Evolutionary conservation across 257 asterid genomes (phyloP).

Genomic region (Scutellaria baicalensis): DNA sequence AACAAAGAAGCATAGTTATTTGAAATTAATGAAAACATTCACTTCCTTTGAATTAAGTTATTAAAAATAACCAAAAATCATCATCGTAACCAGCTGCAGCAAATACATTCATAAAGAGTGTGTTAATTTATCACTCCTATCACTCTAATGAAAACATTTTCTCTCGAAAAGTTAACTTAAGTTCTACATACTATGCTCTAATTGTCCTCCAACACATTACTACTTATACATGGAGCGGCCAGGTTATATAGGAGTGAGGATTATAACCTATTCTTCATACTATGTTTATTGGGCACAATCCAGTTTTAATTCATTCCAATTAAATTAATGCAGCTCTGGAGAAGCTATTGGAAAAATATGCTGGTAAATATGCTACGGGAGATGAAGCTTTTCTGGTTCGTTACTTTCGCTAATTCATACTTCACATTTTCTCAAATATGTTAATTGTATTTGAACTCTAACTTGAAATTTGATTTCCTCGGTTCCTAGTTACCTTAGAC

Average conservation of each 20-base stretch:
- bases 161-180: no score
- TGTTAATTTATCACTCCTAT: background rate
- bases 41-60: background rate
- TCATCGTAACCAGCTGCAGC: background rate
- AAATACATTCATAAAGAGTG: background rate
- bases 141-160: no score
- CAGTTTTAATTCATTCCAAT: slow-evolving; percentile 6
- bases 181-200: no score
- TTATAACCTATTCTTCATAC: no score
- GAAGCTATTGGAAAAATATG: slow-evolving; percentile 53
- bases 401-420: slow-evolving; percentile 15
- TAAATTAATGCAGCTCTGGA: slow-evolving; percentile 52
- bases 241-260: no score
- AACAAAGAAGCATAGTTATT: no score
- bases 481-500: background rate
- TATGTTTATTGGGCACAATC: background rate
- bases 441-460: background rate
- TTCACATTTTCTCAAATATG: background rate
- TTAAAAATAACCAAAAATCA: background rate
- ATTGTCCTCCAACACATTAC: no score
- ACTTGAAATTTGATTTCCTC: background rate
- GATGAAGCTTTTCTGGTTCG: slow-evolving; percentile 59
- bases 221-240: no score
- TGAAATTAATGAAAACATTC: background rate
- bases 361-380: slow-evolving; percentile 75